These are phyloP conservation scores for Hylodesmum podocarpum DNA, from an alignment of 306 rosid species.

Conservation along the genomic window DNA sequence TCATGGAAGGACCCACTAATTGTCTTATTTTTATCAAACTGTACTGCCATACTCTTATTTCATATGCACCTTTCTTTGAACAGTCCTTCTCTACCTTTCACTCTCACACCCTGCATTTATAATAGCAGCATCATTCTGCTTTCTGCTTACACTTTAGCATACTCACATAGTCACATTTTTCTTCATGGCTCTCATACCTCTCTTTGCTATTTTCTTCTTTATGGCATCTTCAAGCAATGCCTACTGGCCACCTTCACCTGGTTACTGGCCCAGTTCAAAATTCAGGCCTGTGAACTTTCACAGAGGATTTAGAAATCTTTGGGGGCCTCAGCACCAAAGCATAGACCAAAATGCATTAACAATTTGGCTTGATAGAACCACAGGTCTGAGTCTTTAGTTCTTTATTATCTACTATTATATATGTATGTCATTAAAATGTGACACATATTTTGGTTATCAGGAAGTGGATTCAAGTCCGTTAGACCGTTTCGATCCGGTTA, in stretches of 20 bases:
- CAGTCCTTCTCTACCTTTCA: slow-evolving; percentile 31
- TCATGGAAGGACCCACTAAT: slow-evolving; percentile 40
- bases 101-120: slow-evolving; percentile 53
- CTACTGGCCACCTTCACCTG: slow-evolving; percentile 86
- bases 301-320: slow-evolving; percentile 68
- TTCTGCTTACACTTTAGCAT: slow-evolving; percentile 24
- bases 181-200: slow-evolving; percentile 49
- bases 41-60: slow-evolving; percentile 46
- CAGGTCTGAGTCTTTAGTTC: slow-evolving; percentile 52
- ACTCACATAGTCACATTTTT: slow-evolving; percentile 13
- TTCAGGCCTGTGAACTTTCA: slow-evolving; percentile 66
- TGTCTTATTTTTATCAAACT: slow-evolving; percentile 50
- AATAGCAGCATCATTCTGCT: slow-evolving; percentile 39
- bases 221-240: slow-evolving; percentile 56
- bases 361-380: slow-evolving; percentile 85
- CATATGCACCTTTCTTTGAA: slow-evolving; percentile 29
- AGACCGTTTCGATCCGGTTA: slow-evolving; percentile 92
- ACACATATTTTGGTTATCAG: slow-evolving; percentile 35
- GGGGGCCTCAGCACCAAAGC: slow-evolving; percentile 90
- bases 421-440: neutral
- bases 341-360: slow-evolving; percentile 60
- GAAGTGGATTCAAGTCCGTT: slow-evolving; percentile 92
- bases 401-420: neutral
- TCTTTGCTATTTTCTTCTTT: slow-evolving; percentile 41
- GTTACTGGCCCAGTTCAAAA: slow-evolving; percentile 87